Evolutionary conservation across 768 basidiomycete genomes (phyloP), one percentile per base, ranked within the genome.

Genomic region (Suillus brevipes): DNA sequence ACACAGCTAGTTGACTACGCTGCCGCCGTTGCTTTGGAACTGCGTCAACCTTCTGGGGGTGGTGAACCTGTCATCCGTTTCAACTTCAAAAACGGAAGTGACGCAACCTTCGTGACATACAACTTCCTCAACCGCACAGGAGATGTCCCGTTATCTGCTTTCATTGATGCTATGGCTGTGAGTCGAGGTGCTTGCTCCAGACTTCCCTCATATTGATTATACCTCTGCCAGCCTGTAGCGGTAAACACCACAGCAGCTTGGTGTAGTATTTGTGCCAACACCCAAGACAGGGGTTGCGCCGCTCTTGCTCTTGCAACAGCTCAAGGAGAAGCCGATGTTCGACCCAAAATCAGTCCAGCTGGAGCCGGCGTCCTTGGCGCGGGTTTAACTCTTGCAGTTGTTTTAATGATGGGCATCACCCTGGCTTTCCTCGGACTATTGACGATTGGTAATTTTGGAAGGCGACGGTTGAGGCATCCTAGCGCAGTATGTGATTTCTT

Each of bases 291-390:
- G 59, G 88, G 87, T 10, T 90, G 89, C 61, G 84, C 73, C 23
- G 81, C 80, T 14, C 72, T 88, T 43, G 68, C 78, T 43, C 72
- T 76, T 12, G 77, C 75, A 14, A 67, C 68, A 23, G 63, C 70
- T 31, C 70, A 76, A 58, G 75, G 42, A 4, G 67, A 38, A 12
- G 68, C 77, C n/a, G 82, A 80, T 6, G 74, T 76, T 63, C 64
- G 67, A 62, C 77, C 68, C 61, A 77, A 66, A 14, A 81, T 89
- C 67, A 80, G 80, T 65, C 82, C 80, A 0, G 81, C 88, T 9
- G 89, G 86, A 8, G 88, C 89, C n/a, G 89, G 89, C 1, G 86
- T 88, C 76, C 77, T 90, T 16, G 89, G 88, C 36, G 88, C 89
- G 4, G 85, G 85, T 14, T 70, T 88, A 65, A 81, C 81, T 14